A percentile compares a stretch with the other conserved stretches of the same genome.
These are phyloP conservation scores for Copromyces sp. DNA, from an alignment of 495 filamentous ascomycete genomes.

Conservation along the genomic window DNA sequence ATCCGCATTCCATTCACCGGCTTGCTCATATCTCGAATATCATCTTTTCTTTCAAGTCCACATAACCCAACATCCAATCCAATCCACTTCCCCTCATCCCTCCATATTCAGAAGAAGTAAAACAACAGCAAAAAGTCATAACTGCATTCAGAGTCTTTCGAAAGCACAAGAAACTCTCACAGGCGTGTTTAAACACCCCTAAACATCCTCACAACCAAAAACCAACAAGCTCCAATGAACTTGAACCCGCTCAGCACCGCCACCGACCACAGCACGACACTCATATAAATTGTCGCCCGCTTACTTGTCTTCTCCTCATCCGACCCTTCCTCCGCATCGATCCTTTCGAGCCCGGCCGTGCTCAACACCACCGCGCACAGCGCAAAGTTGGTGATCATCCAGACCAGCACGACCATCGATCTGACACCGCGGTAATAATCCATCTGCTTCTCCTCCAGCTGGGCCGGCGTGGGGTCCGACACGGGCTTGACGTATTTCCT, in stretches of 20 bases:
- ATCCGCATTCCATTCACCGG: neutral
- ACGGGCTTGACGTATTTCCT: conserved; percentile 58
- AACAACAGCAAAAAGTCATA: neutral
- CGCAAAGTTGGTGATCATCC: conserved; percentile 95
- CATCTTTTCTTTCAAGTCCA: neutral
- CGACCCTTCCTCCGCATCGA: conserved; percentile 34
- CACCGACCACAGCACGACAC: conserved; percentile 84
- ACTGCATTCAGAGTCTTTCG: neutral
- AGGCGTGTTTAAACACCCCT: conserved; percentile 41
- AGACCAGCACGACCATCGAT: conserved; percentile 79
- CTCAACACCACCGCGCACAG: conserved; percentile 81
- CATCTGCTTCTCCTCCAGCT: conserved; percentile 70
- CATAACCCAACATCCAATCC: neutral
- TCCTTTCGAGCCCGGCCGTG: conserved; percentile 65
- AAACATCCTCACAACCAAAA: conserved; percentile 85
- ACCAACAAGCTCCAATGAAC: conserved; percentile 89
- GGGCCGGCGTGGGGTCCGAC: conserved; percentile 45
- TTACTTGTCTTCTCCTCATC: conserved; percentile 36
- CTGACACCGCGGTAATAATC: conserved; percentile 98
- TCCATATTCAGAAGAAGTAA: neutral
- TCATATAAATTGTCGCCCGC: conserved; percentile 70
- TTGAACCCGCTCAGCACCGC: conserved; percentile 79
- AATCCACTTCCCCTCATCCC: neutral
- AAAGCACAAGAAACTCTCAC: neutral
- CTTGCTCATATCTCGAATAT: no score